A percentile compares a stretch with the other conserved stretches of the same genome.
phyloP scores from a whole-genome alignment of 225 moss, liverwort and hornwort genomes.

The Sphagnum contortum region DNA sequence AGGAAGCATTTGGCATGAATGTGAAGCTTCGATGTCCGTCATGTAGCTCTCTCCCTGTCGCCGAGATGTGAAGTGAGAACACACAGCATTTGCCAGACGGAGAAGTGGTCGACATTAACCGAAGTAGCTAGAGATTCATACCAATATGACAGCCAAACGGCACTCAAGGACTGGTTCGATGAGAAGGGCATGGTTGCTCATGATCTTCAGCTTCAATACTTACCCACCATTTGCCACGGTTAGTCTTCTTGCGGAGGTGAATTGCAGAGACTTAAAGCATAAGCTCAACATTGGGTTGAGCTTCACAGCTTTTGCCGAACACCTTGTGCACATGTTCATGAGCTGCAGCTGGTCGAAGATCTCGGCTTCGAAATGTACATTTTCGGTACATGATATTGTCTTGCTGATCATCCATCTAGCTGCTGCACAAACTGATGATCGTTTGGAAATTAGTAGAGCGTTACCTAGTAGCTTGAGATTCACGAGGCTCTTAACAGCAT shows the following conservation, averaged over 20 bases:
- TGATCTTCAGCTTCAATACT: conserved; percentile 55
- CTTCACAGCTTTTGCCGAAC: conserved; percentile 9
- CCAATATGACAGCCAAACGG: conserved; percentile 45
- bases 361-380: too few species aligned
- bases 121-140: conserved; percentile 49
- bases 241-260: conserved; percentile 62
- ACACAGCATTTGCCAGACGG: conserved; percentile 50
- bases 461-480: too few species aligned
- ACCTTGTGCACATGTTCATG: too few species aligned
- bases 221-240: conserved; percentile 44
- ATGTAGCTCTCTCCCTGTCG: conserved; percentile 50
- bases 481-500: too few species aligned
- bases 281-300: conserved; percentile 53
- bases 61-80: conserved; percentile 47
- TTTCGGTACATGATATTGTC: too few species aligned
- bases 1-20: too few species aligned
- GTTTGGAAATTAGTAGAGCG: too few species aligned
- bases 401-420: too few species aligned
- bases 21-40: conserved; percentile 36
- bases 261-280: conserved; percentile 54
- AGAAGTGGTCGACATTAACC: conserved; percentile 62
- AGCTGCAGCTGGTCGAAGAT: too few species aligned
- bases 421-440: too few species aligned
- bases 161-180: conserved; percentile 55
- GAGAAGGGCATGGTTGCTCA: conserved; percentile 63